Conservation (phyloP, 805 yeast genomes). For the Ogataea nakhonphanomensis region DNA sequence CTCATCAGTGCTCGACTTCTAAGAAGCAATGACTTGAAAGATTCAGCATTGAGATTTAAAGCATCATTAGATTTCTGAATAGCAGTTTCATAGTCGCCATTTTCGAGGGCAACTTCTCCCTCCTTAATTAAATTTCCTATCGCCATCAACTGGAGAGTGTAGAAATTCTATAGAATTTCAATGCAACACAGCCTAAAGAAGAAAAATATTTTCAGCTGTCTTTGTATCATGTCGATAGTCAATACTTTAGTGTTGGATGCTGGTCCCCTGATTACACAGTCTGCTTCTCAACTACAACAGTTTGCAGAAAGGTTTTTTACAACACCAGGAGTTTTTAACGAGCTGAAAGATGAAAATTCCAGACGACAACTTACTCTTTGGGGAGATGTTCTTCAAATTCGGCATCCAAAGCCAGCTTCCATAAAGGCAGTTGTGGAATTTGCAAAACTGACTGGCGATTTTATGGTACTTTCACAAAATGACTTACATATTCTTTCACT, state of each 20-base stretch:
- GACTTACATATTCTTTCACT: constrained; percentile 92
- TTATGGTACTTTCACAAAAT: constrained; percentile 77
- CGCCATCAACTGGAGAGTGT: constrained; percentile 2
- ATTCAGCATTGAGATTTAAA: constrained; percentile 40
- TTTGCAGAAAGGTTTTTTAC: constrained; percentile 75
- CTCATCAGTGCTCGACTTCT: constrained; percentile 50
- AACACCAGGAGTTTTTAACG: constrained; percentile 87
- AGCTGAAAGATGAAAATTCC: constrained; percentile 82
- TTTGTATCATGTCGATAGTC: constrained; percentile 33
- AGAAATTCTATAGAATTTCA: not conserved
- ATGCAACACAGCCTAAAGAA: constrained; percentile 5
- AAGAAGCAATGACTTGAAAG: constrained; percentile 46
- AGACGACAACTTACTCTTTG: constrained; percentile 75
- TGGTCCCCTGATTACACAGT: constrained; percentile 86
- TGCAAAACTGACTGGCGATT: constrained; percentile 89
- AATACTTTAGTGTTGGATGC: constrained; percentile 82
- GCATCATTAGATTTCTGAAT: constrained; percentile 38
- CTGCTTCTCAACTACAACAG: constrained; percentile 67
- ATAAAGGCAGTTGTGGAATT: constrained; percentile 69
- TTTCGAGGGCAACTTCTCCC: constrained; percentile 43
- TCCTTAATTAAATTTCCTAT: constrained; percentile 24
- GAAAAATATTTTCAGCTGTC: not conserved
- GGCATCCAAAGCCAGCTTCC: constrained; percentile 71
- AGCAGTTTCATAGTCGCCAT: constrained; percentile 44
- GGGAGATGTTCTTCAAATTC: constrained; percentile 65